Percentiles rank a stretch among this genome's conserved stretches.
These are phyloP conservation scores for Helianthus annuus DNA, from an alignment of 129 eudicot genomes.

Conservation along the genomic window DNA sequence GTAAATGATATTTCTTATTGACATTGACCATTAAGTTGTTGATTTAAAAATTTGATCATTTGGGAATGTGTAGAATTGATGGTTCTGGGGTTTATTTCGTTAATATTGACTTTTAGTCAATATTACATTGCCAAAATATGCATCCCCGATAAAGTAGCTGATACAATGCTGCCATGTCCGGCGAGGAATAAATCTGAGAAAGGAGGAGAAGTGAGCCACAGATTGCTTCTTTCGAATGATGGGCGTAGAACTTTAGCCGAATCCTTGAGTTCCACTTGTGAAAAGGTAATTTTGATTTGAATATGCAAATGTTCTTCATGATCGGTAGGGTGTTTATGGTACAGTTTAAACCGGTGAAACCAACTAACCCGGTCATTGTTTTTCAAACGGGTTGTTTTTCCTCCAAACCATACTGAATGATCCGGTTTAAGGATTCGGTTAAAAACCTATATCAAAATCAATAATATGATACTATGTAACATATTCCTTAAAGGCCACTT, in stretches of 20 bases:
- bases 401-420: too few relatives aligned
- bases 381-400: too few relatives aligned
- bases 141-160: constrained; percentile 51
- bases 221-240: constrained; percentile 46
- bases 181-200: constrained; percentile 2
- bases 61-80: constrained; percentile 67
- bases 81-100: constrained; percentile 86
- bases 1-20: constrained; percentile 18
- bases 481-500: too few relatives aligned
- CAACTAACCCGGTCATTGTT: background rate
- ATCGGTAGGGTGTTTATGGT: background rate
- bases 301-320: background rate
- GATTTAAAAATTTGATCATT: background rate
- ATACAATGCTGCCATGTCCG: constrained; percentile 84
- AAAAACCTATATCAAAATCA: too few relatives aligned
- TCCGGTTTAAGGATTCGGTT: too few relatives aligned
- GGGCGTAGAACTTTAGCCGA: constrained; percentile 43
- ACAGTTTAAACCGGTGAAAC: background rate
- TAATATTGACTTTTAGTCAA: constrained; percentile 73
- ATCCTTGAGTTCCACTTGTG: constrained; percentile 24
- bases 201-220: constrained; percentile 27
- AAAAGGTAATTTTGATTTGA: constrained; percentile 37
- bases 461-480: too few relatives aligned
- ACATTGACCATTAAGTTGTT: background rate
- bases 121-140: constrained; percentile 69